These are phyloP conservation scores for Plicaturopsis crispa DNA, from an alignment of 768 basidiomycete genomes.

Conservation along the genomic window DNA sequence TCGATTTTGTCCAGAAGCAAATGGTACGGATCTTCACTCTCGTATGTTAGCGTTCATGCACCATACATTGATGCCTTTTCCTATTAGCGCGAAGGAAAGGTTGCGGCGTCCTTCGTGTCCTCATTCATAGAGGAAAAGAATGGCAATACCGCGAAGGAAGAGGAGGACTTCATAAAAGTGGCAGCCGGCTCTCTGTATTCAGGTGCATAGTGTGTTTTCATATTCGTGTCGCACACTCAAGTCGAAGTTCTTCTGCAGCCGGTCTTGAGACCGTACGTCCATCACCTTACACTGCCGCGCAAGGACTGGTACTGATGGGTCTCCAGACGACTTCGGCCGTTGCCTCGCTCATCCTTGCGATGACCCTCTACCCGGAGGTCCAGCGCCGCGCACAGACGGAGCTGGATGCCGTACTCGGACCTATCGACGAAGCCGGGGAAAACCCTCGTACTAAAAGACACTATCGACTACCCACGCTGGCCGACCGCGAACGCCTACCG, in stretches of 20 bases:
- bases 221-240: too few relatives aligned
- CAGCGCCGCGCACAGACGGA: slow-evolving; percentile 20
- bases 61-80: not conserved
- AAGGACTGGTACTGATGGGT: too few relatives aligned
- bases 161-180: slow-evolving; percentile 48
- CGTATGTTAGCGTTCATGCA: slow-evolving; percentile 2
- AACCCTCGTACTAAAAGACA: too few relatives aligned
- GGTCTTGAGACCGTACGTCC: too few relatives aligned
- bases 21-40: slow-evolving; percentile 29
- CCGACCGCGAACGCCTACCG: slow-evolving; percentile 15
- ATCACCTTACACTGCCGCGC: too few relatives aligned
- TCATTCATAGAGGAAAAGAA: slow-evolving; percentile 31
- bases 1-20: slow-evolving; percentile 38
- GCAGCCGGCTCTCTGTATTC: slow-evolving; percentile 46
- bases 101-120: slow-evolving; percentile 37
- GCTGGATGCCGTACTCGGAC: slow-evolving; percentile 18
- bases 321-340: slow-evolving; percentile 22
- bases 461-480: slow-evolving; percentile 23
- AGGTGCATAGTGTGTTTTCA: slow-evolving; percentile 28
- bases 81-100: slow-evolving; percentile 32
- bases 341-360: slow-evolving; percentile 27
- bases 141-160: slow-evolving; percentile 27
- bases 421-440: not conserved
- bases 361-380: slow-evolving; percentile 26
- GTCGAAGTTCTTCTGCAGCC: too few relatives aligned